These are phyloP conservation scores for Carex cristatella DNA, from an alignment of 176 grass and related monocot genomes.

Conservation along the genomic window DNA sequence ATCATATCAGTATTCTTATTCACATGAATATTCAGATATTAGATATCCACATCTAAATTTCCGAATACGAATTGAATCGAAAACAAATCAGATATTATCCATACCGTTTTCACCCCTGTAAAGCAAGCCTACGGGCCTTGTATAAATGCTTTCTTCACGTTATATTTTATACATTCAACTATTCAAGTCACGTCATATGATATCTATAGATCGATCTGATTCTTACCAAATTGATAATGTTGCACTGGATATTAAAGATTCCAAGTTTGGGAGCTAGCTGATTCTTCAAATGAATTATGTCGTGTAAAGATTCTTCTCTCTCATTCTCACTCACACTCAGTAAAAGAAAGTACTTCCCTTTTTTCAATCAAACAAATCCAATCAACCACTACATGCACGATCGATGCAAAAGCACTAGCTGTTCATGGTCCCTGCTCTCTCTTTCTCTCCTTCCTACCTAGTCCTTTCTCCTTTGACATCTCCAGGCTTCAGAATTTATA, in stretches of 20 bases:
- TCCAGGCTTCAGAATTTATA: not conserved
- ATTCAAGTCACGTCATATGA: no score
- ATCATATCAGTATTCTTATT: no score
- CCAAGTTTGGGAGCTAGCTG: not conserved
- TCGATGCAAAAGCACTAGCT: not conserved
- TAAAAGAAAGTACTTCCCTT: slow-evolving; percentile 10
- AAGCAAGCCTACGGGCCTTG: no score
- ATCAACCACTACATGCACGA: not conserved
- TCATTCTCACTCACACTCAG: not conserved
- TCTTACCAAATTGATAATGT: not conserved
- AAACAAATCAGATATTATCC: no score
- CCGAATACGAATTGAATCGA: no score
- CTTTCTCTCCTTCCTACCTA: not conserved
- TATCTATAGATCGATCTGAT: not conserved
- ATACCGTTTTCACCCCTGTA: no score
- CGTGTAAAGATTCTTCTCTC: not conserved
- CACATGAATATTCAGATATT: no score
- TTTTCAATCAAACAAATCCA: slow-evolving; percentile 9
- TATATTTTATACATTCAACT: no score
- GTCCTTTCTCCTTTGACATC: not conserved
- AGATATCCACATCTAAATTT: no score
- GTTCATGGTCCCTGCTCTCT: not conserved
- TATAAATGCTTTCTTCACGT: no score
- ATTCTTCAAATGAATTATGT: slow-evolving; percentile 10
- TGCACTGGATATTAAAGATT: not conserved